Conservation (phyloP, 345 rosid genomes). For the Salix caprea region DNA sequence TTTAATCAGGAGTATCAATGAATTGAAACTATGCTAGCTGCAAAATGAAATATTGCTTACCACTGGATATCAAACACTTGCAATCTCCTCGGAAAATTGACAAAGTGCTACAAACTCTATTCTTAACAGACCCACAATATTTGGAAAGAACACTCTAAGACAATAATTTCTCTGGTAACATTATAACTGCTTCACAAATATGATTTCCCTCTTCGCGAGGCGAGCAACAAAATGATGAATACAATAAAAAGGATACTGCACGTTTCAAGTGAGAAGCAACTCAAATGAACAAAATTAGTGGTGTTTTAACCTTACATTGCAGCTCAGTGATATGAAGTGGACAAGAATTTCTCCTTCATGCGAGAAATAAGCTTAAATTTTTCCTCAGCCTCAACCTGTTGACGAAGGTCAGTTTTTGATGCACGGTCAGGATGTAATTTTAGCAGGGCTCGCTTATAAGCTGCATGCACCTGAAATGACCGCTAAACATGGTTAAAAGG, state of each 20-base stretch:
- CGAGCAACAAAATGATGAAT: background rate
- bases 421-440: constrained; percentile 84
- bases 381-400: constrained; percentile 87
- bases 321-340: constrained; percentile 25
- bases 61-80: background rate
- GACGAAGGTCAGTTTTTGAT: constrained; percentile 58
- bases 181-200: background rate
- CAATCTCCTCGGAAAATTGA: background rate
- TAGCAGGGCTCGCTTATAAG: constrained; percentile 66
- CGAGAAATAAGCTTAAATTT: constrained; percentile 82
- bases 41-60: background rate
- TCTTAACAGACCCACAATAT: background rate
- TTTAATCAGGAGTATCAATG: background rate
- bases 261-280: background rate
- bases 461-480: constrained; percentile 62
- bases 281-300: background rate
- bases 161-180: background rate
- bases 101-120: background rate
- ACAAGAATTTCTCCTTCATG: constrained; percentile 64
- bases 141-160: background rate
- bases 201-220: background rate
- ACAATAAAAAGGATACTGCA: too few relatives aligned
- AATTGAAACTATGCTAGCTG: background rate
- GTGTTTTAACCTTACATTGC: constrained; percentile 2
- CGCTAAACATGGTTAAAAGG: constrained; percentile 6